These are phyloP conservation scores for Cyathus striatus DNA, from an alignment of 768 basidiomycete species.

Conservation along the genomic window DNA sequence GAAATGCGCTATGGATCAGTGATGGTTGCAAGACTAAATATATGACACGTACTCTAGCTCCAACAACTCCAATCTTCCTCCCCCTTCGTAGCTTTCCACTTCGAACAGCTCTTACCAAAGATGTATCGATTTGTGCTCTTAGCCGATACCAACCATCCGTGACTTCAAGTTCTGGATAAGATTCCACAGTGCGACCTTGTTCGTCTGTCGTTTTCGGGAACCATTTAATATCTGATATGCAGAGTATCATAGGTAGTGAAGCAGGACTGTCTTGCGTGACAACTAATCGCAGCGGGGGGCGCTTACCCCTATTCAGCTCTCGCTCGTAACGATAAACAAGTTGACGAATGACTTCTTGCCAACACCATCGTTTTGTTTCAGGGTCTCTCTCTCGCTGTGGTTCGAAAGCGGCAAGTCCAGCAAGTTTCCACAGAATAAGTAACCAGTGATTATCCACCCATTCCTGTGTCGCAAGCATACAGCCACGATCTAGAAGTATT, in stretches of 20 bases:
- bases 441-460: conserved; percentile 96
- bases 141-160: conserved; percentile 97
- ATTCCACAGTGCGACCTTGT: conserved; percentile 27
- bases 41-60: conserved; percentile 64
- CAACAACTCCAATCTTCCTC: conserved; percentile 76
- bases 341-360: conserved; percentile 77
- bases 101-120: conserved; percentile 64
- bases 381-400: conserved; percentile 51
- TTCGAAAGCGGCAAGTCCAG: conserved; percentile 74
- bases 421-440: conserved; percentile 91
- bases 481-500: conserved; percentile 53
- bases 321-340: conserved; percentile 92
- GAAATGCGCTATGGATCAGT: neutral
- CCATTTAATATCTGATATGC: conserved; percentile 72
- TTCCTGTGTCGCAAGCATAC: conserved; percentile 57
- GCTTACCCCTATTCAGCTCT: conserved; percentile 71
- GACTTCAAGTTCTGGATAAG: conserved; percentile 71
- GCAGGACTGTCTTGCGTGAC: conserved; percentile 81
- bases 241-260: conserved; percentile 77
- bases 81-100: conserved; percentile 69
- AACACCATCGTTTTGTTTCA: conserved; percentile 65
- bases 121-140: conserved; percentile 67
- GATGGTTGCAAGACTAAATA: neutral
- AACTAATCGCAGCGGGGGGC: conserved; percentile 79
- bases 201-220: conserved; percentile 29